A percentile compares a stretch with the other conserved stretches of the same genome.
phyloP scores from a whole-genome alignment of 2,329 filamentous ascomycete genomes.

The Blastomyces percursus region DNA sequence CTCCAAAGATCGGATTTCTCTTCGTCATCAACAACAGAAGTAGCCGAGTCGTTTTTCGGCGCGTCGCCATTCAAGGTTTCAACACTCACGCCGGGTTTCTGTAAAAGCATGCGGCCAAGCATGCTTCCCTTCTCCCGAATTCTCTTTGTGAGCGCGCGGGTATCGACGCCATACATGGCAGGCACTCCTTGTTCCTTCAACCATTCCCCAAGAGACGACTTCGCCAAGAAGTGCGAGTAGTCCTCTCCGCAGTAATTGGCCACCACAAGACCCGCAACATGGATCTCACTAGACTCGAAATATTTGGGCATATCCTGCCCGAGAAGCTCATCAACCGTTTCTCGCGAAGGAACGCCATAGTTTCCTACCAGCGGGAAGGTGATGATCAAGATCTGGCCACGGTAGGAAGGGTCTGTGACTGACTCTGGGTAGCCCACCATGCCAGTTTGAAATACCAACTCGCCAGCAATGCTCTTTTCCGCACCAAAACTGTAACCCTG shows the following conservation, averaged over 20 bases:
- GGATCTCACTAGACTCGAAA: constrained; percentile 87
- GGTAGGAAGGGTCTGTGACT: constrained; percentile 77
- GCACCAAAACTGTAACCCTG: constrained; percentile 96
- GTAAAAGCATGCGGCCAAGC: constrained; percentile 77
- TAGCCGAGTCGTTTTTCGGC: constrained; percentile 17
- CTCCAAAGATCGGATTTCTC: constrained; percentile 37
- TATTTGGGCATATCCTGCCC: constrained; percentile 69
- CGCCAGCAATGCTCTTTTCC: constrained; percentile 84
- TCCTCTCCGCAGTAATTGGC: constrained; percentile 90
- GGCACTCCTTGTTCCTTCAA: constrained; percentile 91
- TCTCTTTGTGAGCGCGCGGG: constrained; percentile 81
- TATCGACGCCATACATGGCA: constrained; percentile 92
- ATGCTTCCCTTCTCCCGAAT: constrained; percentile 93
- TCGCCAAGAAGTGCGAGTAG: constrained; percentile 86
- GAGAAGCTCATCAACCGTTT: constrained; percentile 73
- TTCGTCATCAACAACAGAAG: constrained; percentile 27
- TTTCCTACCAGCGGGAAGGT: constrained; percentile 95
- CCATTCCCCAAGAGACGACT: constrained; percentile 85
- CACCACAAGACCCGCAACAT: constrained; percentile 82
- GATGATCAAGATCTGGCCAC: constrained; percentile 89
- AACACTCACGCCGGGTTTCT: constrained; percentile 42
- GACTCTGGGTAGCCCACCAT: constrained; percentile 99
- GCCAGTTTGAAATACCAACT: constrained; percentile 98
- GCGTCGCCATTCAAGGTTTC: constrained; percentile 24
- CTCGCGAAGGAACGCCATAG: constrained; percentile 87